Conservation (phyloP, 2,329 filamentous ascomycete species). For the Aurifilum marmelostoma region DNA sequence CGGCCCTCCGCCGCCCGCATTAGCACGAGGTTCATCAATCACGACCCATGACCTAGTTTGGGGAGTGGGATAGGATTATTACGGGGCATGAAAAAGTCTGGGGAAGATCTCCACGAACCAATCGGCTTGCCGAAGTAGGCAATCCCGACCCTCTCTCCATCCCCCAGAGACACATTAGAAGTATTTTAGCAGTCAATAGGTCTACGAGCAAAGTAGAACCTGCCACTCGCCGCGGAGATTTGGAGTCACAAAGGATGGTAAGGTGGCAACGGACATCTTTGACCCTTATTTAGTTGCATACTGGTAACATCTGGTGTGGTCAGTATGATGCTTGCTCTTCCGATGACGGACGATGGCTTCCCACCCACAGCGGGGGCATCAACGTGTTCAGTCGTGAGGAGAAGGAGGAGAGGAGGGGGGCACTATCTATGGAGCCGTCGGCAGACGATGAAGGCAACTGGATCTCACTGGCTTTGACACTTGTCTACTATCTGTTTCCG, state of each 20-base stretch:
- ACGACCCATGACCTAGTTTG: background rate
- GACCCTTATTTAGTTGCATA: background rate
- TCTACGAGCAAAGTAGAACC: background rate
- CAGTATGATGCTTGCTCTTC: background rate
- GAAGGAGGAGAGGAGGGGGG: background rate
- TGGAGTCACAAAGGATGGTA: background rate
- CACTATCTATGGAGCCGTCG: background rate
- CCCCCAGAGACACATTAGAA: background rate
- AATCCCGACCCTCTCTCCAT: conserved; percentile 3
- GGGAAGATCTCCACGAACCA: conserved; percentile 9
- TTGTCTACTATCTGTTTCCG: background rate
- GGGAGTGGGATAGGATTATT: background rate
- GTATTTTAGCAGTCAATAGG: no score
- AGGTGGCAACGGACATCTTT: conserved; percentile 2
- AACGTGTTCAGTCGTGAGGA: conserved; percentile 5
- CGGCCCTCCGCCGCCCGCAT: background rate
- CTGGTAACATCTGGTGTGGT: background rate
- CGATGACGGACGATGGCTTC: conserved; percentile 1
- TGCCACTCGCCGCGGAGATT: background rate
- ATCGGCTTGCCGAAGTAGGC: conserved; percentile 7
- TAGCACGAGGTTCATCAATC: background rate
- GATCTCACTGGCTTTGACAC: no score
- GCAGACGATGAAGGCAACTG: background rate
- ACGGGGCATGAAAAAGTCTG: background rate
- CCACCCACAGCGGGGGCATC: conserved; percentile 1